Evolutionary conservation across 108 stramenopile species (phyloP).

Genomic region (Schizochytrium sp.): DNA sequence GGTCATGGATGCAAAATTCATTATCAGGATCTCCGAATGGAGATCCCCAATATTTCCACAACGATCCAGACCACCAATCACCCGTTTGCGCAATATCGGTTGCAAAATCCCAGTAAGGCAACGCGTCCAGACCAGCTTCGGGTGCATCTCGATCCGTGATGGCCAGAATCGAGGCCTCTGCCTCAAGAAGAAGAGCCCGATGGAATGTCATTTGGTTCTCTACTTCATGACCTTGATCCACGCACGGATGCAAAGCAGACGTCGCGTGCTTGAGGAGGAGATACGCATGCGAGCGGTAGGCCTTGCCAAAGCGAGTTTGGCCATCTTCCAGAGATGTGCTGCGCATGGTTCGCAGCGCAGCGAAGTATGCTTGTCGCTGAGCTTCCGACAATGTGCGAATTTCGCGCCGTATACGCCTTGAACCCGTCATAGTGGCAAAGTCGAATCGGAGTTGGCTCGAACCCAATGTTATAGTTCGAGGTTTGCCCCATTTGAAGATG

Average conservation of each 20-base stretch:
- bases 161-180: conserved; percentile 38
- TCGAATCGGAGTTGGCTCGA: too few relatives aligned
- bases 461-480: too few relatives aligned
- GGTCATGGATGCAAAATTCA: conserved; percentile 25
- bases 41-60: conserved; percentile 60
- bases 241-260: conserved; percentile 33
- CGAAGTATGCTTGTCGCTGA: conserved; percentile 17
- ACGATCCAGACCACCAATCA: neutral
- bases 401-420: conserved; percentile 24
- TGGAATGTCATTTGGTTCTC: conserved; percentile 41
- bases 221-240: conserved; percentile 37
- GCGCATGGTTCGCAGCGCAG: conserved; percentile 16
- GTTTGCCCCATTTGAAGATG: too few relatives aligned
- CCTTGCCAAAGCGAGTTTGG: neutral
- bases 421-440: neutral
- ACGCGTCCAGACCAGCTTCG: neutral
- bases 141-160: neutral
- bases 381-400: conserved; percentile 16
- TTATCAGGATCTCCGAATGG: conserved; percentile 45
- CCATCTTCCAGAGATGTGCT: neutral
- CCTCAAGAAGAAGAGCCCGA: conserved; percentile 28
- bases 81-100: neutral
- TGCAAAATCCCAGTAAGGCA: conserved; percentile 56
- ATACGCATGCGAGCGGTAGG: conserved; percentile 14
- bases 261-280: conserved; percentile 49